These are phyloP conservation scores for Heracleum sosnowskyi DNA, from an alignment of 129 eudicot genomes.

Conservation along the genomic window DNA sequence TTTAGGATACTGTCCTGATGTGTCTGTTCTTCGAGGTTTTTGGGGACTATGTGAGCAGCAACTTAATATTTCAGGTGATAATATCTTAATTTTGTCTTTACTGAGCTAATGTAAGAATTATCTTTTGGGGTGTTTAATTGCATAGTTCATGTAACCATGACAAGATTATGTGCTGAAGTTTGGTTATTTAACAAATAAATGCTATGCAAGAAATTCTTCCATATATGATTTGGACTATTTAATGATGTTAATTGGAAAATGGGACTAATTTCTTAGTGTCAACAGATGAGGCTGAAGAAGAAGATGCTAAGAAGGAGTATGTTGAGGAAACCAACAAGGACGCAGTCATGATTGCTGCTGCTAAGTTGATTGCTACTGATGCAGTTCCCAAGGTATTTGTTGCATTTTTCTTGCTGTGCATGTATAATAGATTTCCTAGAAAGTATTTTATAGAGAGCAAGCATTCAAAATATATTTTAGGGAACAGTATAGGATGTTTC, in stretches of 20 bases:
- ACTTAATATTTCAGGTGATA: conserved; percentile 66
- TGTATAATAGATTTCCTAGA: not conserved
- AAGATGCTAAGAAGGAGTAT: conserved; percentile 80
- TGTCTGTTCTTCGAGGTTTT: conserved; percentile 43
- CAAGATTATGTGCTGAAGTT: not conserved
- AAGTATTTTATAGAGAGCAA: not conserved
- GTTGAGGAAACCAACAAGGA: conserved; percentile 81
- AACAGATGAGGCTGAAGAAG: conserved; percentile 84
- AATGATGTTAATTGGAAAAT: not conserved
- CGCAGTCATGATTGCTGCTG: conserved; percentile 74
- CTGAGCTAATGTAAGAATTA: conserved; percentile 4
- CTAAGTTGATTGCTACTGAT: conserved; percentile 68
- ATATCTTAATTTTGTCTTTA: not conserved
- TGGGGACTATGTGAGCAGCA: conserved; percentile 79
- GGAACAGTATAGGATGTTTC: not conserved
- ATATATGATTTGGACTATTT: not conserved
- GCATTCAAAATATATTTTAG: not conserved
- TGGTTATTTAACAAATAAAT: not conserved
- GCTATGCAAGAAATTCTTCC: not conserved
- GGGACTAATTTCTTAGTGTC: conserved; percentile 11
- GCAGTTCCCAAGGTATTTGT: conserved; percentile 70
- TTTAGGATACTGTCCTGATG: conserved; percentile 65
- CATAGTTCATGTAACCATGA: not conserved
- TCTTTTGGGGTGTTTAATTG: not conserved
- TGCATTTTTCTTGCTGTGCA: not conserved